Evolutionary conservation across 2,329 filamentous ascomycete species (phyloP).

Genomic region (Colletotrichum agaves): DNA sequence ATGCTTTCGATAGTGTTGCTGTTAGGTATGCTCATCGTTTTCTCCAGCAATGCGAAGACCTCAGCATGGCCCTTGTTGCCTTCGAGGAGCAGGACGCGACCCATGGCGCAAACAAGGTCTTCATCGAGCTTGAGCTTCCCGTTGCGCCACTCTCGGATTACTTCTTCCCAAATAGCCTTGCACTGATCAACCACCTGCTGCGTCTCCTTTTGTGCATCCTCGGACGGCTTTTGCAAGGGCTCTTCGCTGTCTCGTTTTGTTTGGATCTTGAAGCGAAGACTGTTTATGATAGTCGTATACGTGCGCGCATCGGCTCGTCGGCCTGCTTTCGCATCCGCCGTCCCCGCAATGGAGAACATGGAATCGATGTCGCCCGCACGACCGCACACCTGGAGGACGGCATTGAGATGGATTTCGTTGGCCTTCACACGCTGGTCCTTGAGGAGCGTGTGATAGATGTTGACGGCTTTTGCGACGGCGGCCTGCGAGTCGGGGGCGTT

Average conservation of each 20-base stretch:
- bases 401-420: slow-evolving; percentile 87
- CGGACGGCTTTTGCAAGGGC: slow-evolving; percentile 6
- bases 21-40: slow-evolving; percentile 81
- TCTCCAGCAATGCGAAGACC: slow-evolving; percentile 79
- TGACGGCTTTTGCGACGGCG: slow-evolving; percentile 75
- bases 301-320: slow-evolving; percentile 75
- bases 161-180: slow-evolving; percentile 82
- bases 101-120: slow-evolving; percentile 83
- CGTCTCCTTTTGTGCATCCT: slow-evolving; percentile 22
- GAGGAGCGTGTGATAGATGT: slow-evolving; percentile 81
- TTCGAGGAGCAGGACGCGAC: slow-evolving; percentile 74
- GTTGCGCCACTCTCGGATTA: slow-evolving; percentile 78
- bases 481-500: slow-evolving; percentile 66
- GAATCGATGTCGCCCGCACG: slow-evolving; percentile 80
- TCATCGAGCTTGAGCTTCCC: slow-evolving; percentile 81
- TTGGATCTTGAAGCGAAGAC: slow-evolving; percentile 66
- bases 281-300: slow-evolving; percentile 86
- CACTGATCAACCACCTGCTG: slow-evolving; percentile 70
- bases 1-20: slow-evolving; percentile 43
- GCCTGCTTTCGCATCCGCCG: slow-evolving; percentile 69
- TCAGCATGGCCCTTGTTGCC: slow-evolving; percentile 67
- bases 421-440: slow-evolving; percentile 70
- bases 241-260: slow-evolving; percentile 41
- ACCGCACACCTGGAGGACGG: slow-evolving; percentile 84
- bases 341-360: slow-evolving; percentile 80